Evolutionary conservation across 179 eudicot species (phyloP), one percentile per base, ranked within the genome.

Genomic region (Nepenthes alata): DNA sequence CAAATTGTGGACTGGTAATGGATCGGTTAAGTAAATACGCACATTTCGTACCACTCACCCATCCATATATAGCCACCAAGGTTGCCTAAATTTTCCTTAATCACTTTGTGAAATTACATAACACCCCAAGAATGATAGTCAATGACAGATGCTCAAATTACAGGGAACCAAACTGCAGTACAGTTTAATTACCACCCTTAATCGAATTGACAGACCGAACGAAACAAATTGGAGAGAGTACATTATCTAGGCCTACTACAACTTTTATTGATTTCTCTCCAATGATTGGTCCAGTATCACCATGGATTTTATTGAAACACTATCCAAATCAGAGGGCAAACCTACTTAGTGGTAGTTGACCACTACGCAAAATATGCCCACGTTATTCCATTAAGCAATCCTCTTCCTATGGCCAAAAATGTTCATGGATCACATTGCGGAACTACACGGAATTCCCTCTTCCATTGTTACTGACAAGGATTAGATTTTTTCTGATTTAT

Each of bases 381-480:
- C 1, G 55, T 57, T 3, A 16, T 62, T 11, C 1, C 2, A 0
- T 0, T 67, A 5, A 2, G 25, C 57, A 49, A 58, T n/a, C 63
- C 62, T 10, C 58, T 4, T n/a, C 35, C 56, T 0, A 57, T 57
- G 2, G 70, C 63, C 0, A 8, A 36, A 36, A 1, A 15, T 3
- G 1, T 57, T 16, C 16, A 4, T 66, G 1, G 57, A 36, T 11
- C n/a, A 48, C 0, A 53, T 66, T 0, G 49, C 15, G 1, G 49
- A 38, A 12, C 3, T 67, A 0, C 51, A 67, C 35, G 59, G 64
- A 2, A 3, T 51, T 1, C 53, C 53, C 8, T 25, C 25, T 25
- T 25, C 36, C 5, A 67, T 59, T 4, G 39, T 67, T 0, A 59
- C 51, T 25, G 64, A 67, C 2, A 51, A 34, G 10, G 70, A 67